These are phyloP conservation scores for Mycena alexandri DNA, from an alignment of 768 basidiomycete genomes.

Conservation along the genomic window DNA sequence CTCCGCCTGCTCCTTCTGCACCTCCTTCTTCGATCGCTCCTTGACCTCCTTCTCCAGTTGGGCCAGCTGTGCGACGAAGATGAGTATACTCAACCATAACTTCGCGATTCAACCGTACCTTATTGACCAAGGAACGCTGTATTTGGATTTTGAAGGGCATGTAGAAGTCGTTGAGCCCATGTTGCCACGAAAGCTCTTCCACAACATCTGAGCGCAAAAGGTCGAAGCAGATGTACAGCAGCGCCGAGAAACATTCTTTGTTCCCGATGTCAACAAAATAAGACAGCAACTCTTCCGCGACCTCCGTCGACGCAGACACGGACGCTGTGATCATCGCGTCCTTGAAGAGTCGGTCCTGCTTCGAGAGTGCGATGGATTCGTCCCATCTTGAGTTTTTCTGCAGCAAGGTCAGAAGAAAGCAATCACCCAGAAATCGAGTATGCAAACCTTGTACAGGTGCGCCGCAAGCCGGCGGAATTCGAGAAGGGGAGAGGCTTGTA, in stretches of 20 bases:
- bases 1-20: constrained; percentile 90
- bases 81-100: constrained; percentile 22
- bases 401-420: neutral
- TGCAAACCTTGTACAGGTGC: constrained; percentile 90
- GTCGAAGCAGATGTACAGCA: constrained; percentile 95
- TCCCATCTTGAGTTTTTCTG: constrained; percentile 98
- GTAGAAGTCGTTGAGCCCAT: constrained; percentile 95
- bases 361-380: constrained; percentile 94
- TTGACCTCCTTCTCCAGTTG: constrained; percentile 90
- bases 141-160: constrained; percentile 97
- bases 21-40: constrained; percentile 89
- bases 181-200: constrained; percentile 96
- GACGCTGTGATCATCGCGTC: constrained; percentile 96
- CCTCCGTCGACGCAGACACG: constrained; percentile 83
- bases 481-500: constrained; percentile 91
- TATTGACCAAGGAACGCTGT: constrained; percentile 82
- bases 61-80: constrained; percentile 63
- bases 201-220: constrained; percentile 93
- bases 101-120: constrained; percentile 55
- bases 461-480: constrained; percentile 97
- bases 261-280: constrained; percentile 99
- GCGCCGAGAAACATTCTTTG: constrained; percentile 96
- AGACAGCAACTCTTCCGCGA: constrained; percentile 93
- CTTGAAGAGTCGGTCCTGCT: constrained; percentile 97
- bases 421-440: constrained; percentile 2